Conservation (phyloP, 208 protist species). For the Leishmania braziliensis region DNA sequence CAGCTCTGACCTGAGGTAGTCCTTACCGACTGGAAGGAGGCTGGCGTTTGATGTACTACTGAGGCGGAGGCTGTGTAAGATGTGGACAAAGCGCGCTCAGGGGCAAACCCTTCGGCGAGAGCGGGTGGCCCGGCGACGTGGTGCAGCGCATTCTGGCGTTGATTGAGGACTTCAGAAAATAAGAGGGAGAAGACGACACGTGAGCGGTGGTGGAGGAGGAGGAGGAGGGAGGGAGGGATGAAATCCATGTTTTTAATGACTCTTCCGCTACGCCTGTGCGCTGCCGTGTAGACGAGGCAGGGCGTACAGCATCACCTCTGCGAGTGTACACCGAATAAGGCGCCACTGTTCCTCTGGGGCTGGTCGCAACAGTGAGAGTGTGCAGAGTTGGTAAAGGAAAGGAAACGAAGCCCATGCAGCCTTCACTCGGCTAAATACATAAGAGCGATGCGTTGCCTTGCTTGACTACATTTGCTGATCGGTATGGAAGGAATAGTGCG, state of each 20-base stretch:
- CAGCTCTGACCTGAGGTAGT: not conserved
- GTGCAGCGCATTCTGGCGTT: not conserved
- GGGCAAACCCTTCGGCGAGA: no score
- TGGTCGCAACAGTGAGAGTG: not conserved
- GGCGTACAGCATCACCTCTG: not conserved
- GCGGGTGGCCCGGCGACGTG: no score
- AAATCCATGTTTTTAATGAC: not conserved
- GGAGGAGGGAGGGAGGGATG: not conserved
- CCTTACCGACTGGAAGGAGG: not conserved
- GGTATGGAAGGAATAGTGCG: no score
- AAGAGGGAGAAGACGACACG: not conserved
- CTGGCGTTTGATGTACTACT: not conserved
- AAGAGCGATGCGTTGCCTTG: not conserved
- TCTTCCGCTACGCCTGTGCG: not conserved
- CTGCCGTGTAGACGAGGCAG: not conserved
- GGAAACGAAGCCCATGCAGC: not conserved
- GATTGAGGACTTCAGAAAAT: not conserved
- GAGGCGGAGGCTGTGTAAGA: no score
- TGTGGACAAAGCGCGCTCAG: no score
- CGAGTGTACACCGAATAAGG: not conserved
- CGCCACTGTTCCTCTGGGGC: not conserved
- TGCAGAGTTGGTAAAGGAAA: not conserved
- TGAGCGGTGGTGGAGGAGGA: not conserved
- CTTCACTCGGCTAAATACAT: not conserved
- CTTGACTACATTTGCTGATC: not conserved